Evolutionary conservation across 1,284 basidiomycete genomes (phyloP), one percentile per base, ranked within the genome.

Genomic region (Boletus sp.): DNA sequence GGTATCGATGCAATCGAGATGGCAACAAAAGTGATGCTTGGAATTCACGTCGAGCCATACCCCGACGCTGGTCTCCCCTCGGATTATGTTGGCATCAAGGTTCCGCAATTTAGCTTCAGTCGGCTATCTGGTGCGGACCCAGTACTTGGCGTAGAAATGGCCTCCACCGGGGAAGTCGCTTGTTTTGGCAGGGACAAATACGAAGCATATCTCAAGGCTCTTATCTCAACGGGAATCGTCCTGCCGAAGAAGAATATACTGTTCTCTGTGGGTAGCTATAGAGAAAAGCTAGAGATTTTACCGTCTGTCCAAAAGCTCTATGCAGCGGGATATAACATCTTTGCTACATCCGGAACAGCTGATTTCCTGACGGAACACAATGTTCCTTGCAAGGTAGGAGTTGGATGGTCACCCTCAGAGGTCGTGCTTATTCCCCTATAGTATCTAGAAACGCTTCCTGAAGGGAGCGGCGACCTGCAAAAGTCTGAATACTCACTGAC

Each of bases 121-220:
- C 85, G 95, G 51, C 73, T 99, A 29, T 94, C 91, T 20, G 95
- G 95, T 32, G 95, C 95, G 26, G 95, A 99, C 69, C 95, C 95
- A 14, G 88, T 99, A 17, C 80, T 99, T n/a, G 96, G 96, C 64
- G 95, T 99, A 43, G 95, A 99, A 75, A 99, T 99, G 95, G 95
- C 95, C 14, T 98, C 95, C n/a, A 99, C 95, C 1, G 95, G 95
- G 56, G 95, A 99, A 69, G 95, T 99, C 25, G 96, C 96, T 32
- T 98, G 95, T 71, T 99, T 99, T 69, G 95, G 96, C 23, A 84
- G 80, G 58, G 89, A 99, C 76, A 96, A 95, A 72, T 98, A 97
- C 69, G 95, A 99, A 68, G 95, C 95, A 6, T 99, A 99, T 69
- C 77, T 98, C 64, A 98, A 98, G 74, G 94, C 92, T 4, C 77